phyloP scores from a whole-genome alignment of 495 filamentous ascomycete genomes.

The Tuber borchii region DNA sequence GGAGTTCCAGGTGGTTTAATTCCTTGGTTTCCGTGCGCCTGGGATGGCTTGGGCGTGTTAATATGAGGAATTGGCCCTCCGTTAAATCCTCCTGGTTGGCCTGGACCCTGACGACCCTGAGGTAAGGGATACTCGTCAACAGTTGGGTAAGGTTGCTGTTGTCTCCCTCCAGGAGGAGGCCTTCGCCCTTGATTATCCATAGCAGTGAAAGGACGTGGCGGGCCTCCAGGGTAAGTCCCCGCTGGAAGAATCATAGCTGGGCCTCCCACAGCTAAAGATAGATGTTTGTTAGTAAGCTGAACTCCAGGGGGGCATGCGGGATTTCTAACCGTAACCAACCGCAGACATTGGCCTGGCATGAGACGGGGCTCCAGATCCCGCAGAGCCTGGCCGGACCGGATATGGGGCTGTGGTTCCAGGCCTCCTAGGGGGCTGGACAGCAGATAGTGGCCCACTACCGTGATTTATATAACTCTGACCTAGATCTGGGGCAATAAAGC shows the following conservation, averaged over 20 bases:
- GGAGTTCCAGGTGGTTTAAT: conserved; percentile 17
- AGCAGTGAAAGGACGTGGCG: conserved; percentile 24
- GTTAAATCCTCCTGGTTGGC: conserved; percentile 29
- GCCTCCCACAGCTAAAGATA: conserved; percentile 36
- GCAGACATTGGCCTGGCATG: conserved; percentile 46
- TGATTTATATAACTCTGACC: conserved; percentile 6
- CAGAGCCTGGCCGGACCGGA: conserved; percentile 26
- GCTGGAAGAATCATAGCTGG: conserved; percentile 36
- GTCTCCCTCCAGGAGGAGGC: conserved; percentile 24
- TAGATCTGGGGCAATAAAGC: conserved; percentile 41
- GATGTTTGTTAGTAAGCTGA: conserved; percentile 34
- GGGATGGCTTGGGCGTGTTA: conserved; percentile 23
- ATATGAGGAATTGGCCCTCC: conserved; percentile 21
- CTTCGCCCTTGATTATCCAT: conserved; percentile 27
- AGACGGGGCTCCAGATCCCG: conserved; percentile 44
- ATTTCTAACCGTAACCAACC: conserved; percentile 32
- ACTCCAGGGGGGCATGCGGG: conserved; percentile 32
- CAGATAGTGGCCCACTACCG: conserved; percentile 21
- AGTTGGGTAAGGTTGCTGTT: not conserved
- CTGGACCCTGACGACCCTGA: conserved; percentile 17
- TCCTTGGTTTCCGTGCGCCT: conserved; percentile 7
- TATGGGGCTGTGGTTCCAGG: conserved; percentile 36
- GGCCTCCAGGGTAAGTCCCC: conserved; percentile 36
- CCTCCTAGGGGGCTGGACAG: conserved; percentile 27
- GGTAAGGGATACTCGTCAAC: conserved; percentile 14